Conservation (phyloP, 2,329 filamentous ascomycete species). For the Neobulgaria alba region DNA sequence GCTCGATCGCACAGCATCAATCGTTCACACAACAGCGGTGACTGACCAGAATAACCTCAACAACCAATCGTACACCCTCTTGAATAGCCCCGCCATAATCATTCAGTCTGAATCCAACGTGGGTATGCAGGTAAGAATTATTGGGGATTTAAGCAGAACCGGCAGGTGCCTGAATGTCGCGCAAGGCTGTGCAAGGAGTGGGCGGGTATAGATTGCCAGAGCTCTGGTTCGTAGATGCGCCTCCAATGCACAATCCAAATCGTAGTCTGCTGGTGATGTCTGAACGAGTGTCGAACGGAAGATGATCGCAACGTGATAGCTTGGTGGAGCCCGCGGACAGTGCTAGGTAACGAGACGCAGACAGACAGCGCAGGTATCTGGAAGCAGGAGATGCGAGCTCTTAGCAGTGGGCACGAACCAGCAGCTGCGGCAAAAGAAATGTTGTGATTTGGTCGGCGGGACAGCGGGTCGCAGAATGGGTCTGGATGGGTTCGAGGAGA, state of each 20-base stretch:
- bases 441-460: slow-evolving; percentile 1
- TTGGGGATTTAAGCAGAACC: not conserved
- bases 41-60: slow-evolving; percentile 93
- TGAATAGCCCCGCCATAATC: slow-evolving; percentile 85
- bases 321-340: no score
- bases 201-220: slow-evolving; percentile 11
- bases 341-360: no score
- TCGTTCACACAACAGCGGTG: slow-evolving; percentile 9
- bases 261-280: not conserved
- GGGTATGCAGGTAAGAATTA: slow-evolving; percentile 2
- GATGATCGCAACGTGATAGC: not conserved
- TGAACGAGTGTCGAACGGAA: not conserved
- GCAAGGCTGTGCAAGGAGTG: slow-evolving; percentile 20
- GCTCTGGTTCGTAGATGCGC: slow-evolving; percentile 8
- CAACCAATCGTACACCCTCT: slow-evolving; percentile 95
- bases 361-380: no score
- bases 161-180: slow-evolving; percentile 17
- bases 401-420: not conserved
- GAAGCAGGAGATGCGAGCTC: not conserved
- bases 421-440: slow-evolving; percentile 2
- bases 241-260: not conserved
- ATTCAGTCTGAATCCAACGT: slow-evolving; percentile 14
- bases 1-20: slow-evolving; percentile 7
- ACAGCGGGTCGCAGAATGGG: slow-evolving; percentile 1
- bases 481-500: not conserved